Base-by-base conservation (phyloP, 768 basidiomycete species). In the Lactarius vividus region DNA sequence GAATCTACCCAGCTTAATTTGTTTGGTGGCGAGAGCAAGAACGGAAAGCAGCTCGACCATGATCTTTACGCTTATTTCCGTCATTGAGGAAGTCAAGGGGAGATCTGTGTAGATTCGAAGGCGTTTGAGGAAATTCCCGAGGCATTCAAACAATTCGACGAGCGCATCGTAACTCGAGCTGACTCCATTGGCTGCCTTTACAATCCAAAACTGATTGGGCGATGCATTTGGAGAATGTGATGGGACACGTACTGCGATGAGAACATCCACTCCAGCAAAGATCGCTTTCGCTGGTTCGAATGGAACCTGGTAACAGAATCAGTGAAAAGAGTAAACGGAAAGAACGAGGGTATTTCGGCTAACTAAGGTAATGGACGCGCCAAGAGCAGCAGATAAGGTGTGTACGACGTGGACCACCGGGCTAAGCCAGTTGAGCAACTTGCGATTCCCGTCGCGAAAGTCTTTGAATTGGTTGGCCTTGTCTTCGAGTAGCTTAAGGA, bases 191-290 rank as follows among this genome's bases (percentile, higher is more conserved):
- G 44, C 62, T 8, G 31, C 16, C 62, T 63, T 26, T 10, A 10
- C 1, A 2, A n/a, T 10, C 44, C 20, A 3, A 20, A 7, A 10
- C 26, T 11, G 8, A 7, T 29, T 13, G 20, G 13, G 28, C 10
- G 28, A 42, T 16, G 53, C 1, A 35, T 0, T 1, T 2, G 20
- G 3, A 9, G 20, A 8, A 31, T 28, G 42, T 16, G 15, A 11
- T 20, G 6, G 42, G 15, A 18, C 0, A 28, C 31, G 4, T 20
- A 57, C 40, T 2, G 4, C n/a, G 11, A 63, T 18, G 2, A 63
- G 62, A 42, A 63, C 20, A n/a, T 8, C 56, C 37, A 63, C 16
- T 10, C 42, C 56, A n/a, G 62, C 42, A 20, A 63, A 57, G 2
- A 63, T 39, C 3, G 46, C 44, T 4, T 15, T 57, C 2, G 44